Evolutionary conservation across 495 filamentous ascomycete species (phyloP).

Genomic region (Xylaria telfairii): DNA sequence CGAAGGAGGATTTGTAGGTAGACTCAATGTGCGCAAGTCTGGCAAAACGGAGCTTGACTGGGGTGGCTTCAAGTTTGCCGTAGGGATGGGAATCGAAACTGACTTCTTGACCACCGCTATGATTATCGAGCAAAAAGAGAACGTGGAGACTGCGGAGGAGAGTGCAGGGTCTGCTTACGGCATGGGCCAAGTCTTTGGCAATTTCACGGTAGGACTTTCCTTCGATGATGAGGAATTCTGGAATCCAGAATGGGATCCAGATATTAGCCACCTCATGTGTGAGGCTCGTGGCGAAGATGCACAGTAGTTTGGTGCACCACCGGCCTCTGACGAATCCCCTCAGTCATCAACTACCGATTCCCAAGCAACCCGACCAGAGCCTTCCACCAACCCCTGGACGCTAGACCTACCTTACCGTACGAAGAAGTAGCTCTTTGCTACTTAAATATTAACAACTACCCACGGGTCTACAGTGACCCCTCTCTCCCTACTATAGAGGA

Average conservation of each 20-base stretch:
- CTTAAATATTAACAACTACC: background rate
- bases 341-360: background rate
- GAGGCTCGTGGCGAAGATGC: conserved; percentile 8
- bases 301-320: background rate
- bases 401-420: background rate
- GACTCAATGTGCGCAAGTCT: conserved; percentile 63
- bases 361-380: background rate
- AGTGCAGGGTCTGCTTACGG: conserved; percentile 54
- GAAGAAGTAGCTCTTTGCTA: background rate
- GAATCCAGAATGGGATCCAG: conserved; percentile 49
- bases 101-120: conserved; percentile 54
- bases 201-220: conserved; percentile 61
- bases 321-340: background rate
- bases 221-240: conserved; percentile 58
- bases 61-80: conserved; percentile 59
- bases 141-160: conserved; percentile 44
- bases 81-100: conserved; percentile 50
- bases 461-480: background rate
- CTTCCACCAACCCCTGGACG: background rate
- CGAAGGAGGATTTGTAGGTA: conserved; percentile 61
- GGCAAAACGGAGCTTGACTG: conserved; percentile 66
- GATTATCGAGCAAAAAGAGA: conserved; percentile 51
- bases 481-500: background rate
- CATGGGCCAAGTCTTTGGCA: conserved; percentile 65
- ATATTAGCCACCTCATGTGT: conserved; percentile 31